Conservation (phyloP, 2,329 filamentous ascomycete genomes). For the Pestalotiopsis sp. region DNA sequence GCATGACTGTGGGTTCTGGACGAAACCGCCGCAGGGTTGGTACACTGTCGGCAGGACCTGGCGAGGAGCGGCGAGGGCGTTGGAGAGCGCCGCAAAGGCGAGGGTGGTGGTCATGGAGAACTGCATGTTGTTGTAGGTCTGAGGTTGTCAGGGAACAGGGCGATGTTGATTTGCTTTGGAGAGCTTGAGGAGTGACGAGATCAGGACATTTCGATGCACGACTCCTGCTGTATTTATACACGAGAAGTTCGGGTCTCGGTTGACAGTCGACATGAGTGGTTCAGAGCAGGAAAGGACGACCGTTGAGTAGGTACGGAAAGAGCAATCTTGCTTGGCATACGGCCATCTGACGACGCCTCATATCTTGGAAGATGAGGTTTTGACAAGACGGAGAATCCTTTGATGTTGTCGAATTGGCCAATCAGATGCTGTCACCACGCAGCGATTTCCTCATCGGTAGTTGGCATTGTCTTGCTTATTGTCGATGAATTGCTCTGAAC, state of each 20-base stretch:
- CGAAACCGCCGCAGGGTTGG: slow-evolving; percentile 14
- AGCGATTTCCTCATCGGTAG: background rate
- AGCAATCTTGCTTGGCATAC: background rate
- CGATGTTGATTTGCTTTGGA: background rate
- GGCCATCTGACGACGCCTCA: background rate
- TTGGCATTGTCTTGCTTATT: background rate
- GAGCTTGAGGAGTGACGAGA: background rate
- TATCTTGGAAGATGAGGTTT: background rate
- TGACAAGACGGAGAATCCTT: background rate
- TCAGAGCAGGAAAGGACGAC: background rate
- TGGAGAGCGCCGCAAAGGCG: slow-evolving; percentile 10
- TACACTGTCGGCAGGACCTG: slow-evolving; percentile 4
- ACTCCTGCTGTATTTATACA: background rate
- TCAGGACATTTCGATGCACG: background rate
- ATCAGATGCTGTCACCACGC: background rate
- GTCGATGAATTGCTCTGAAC: background rate
- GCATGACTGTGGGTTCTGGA: slow-evolving; percentile 12
- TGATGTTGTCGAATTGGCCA: background rate
- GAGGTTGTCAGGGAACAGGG: background rate
- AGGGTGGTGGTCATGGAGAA: slow-evolving; percentile 1
- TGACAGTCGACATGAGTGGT: background rate
- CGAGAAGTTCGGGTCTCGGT: background rate
- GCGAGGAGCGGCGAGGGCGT: slow-evolving; percentile 8
- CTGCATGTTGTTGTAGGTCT: slow-evolving; percentile 8
- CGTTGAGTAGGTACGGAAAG: background rate